A percentile compares a stretch with the other conserved stretches of the same genome.
Evolutionary conservation across 495 filamentous ascomycete species (phyloP).

Genomic region (Talaromyces proteolyticus): DNA sequence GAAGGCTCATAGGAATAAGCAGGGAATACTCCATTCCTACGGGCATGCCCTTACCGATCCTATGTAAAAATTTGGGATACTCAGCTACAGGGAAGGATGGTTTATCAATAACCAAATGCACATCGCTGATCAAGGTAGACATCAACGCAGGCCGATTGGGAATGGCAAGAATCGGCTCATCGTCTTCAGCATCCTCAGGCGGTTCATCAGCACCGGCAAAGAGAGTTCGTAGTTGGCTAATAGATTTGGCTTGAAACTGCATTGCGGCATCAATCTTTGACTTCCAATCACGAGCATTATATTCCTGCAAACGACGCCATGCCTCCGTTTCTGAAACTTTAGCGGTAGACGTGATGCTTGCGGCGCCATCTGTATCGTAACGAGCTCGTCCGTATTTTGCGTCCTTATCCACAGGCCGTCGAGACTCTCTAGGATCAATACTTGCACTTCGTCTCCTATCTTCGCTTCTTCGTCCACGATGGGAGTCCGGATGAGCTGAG

Average conservation of each 20-base stretch:
- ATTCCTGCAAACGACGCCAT: slow-evolving; percentile 62
- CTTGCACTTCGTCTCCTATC: slow-evolving; percentile 49
- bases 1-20: slow-evolving; percentile 82
- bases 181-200: slow-evolving; percentile 72
- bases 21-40: slow-evolving; percentile 83
- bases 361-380: slow-evolving; percentile 75
- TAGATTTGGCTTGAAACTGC: slow-evolving; percentile 59
- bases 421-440: slow-evolving; percentile 27
- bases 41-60: slow-evolving; percentile 93
- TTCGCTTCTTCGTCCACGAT: slow-evolving; percentile 34
- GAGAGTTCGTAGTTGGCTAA: slow-evolving; percentile 70
- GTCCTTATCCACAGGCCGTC: neutral
- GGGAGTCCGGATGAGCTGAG: slow-evolving; percentile 40
- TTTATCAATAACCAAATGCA: slow-evolving; percentile 84
- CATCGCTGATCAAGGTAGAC: slow-evolving; percentile 73
- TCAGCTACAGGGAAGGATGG: slow-evolving; percentile 82
- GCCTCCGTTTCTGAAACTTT: slow-evolving; percentile 70
- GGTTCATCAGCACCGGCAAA: slow-evolving; percentile 83
- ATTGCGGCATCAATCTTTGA: slow-evolving; percentile 77
- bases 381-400: slow-evolving; percentile 39
- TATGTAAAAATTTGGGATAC: slow-evolving; percentile 74
- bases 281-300: slow-evolving; percentile 91
- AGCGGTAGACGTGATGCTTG: slow-evolving; percentile 59
- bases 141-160: slow-evolving; percentile 82
- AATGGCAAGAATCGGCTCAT: slow-evolving; percentile 79